Conservation (phyloP, 2,329 filamentous ascomycete species). For the Graphilbum ipis-grandicollis region DNA sequence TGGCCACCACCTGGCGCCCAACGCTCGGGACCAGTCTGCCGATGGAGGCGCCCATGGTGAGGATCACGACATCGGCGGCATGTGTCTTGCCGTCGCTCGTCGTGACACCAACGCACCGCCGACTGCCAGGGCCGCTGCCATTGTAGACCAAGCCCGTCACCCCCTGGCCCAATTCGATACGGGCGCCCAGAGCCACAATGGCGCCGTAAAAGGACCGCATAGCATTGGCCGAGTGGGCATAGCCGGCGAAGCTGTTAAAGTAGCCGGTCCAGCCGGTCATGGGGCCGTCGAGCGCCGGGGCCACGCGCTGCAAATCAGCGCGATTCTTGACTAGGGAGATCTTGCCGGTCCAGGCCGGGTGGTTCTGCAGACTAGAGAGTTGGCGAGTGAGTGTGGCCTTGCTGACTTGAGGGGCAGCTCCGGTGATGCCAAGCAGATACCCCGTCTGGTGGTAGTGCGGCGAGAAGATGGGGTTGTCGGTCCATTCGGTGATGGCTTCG, state of each 20-base stretch:
- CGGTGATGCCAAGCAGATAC: constrained; percentile 32
- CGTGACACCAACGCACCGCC: constrained; percentile 12
- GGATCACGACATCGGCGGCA: constrained; percentile 24
- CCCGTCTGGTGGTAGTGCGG: constrained; percentile 30
- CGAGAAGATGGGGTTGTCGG: constrained; percentile 29
- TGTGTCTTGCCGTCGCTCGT: constrained; percentile 12
- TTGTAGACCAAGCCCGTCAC: constrained; percentile 21
- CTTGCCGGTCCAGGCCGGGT: constrained; percentile 21
- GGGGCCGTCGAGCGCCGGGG: constrained; percentile 23
- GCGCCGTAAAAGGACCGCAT: constrained; percentile 27
- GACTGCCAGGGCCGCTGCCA: constrained; percentile 5
- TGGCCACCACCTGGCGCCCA: constrained; percentile 32
- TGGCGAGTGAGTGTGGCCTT: constrained; percentile 25
- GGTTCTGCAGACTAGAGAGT: constrained; percentile 20
- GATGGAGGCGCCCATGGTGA: constrained; percentile 16
- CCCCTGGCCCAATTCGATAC: constrained; percentile 20
- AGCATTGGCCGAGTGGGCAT: constrained; percentile 36
- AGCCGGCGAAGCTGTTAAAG: constrained; percentile 37
- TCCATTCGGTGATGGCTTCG: constrained; percentile 34
- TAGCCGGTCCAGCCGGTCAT: constrained; percentile 40
- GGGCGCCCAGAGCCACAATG: constrained; percentile 15
- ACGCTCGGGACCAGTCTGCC: constrained; percentile 27
- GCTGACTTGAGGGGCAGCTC: constrained; percentile 27
- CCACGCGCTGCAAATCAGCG: constrained; percentile 13
- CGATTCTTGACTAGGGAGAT: constrained; percentile 11